Percentiles rank a stretch among this genome's conserved stretches.
Conservation (phyloP, 345 rosid species). For the Populus tremula region DNA sequence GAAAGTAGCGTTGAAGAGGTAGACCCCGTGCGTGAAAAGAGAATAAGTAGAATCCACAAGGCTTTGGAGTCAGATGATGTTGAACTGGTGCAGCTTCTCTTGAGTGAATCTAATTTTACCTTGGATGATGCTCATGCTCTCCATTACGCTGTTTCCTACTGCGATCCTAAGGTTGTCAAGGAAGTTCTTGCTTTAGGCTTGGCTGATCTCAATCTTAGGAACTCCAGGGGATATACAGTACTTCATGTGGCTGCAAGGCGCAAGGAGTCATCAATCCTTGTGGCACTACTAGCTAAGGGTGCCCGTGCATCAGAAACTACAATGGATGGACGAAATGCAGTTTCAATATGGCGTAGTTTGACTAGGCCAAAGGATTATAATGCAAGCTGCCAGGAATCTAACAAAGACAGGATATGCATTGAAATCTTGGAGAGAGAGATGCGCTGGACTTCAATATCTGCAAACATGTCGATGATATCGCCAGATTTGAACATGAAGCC, state of each 20-base stretch:
- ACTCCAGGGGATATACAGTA: constrained; percentile 36
- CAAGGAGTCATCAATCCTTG: constrained; percentile 31
- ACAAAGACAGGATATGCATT: constrained; percentile 42
- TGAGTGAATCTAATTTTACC: background rate
- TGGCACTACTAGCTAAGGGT: constrained; percentile 37
- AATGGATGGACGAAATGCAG: constrained; percentile 40
- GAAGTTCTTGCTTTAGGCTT: background rate
- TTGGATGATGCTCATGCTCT: background rate
- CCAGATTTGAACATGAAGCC: constrained; percentile 33
- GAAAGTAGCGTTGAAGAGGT: background rate
- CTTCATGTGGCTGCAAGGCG: constrained; percentile 55
- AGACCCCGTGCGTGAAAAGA: background rate
- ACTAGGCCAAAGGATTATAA: constrained; percentile 45
- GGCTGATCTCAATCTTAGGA: constrained; percentile 25
- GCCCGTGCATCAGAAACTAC: constrained; percentile 33
- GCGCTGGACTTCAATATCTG: constrained; percentile 21
- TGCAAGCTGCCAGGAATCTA: constrained; percentile 33
- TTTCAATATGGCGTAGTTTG: constrained; percentile 36
- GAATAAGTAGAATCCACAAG: background rate
- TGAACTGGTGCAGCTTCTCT: background rate
- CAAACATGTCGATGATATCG: constrained; percentile 3
- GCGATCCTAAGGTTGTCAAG: background rate
- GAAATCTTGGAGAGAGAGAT: constrained; percentile 37
- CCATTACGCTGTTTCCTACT: background rate
- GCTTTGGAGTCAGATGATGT: background rate